Base-by-base conservation (phyloP, 768 basidiomycete genomes). In the Hypsizygus marmoreus region DNA sequence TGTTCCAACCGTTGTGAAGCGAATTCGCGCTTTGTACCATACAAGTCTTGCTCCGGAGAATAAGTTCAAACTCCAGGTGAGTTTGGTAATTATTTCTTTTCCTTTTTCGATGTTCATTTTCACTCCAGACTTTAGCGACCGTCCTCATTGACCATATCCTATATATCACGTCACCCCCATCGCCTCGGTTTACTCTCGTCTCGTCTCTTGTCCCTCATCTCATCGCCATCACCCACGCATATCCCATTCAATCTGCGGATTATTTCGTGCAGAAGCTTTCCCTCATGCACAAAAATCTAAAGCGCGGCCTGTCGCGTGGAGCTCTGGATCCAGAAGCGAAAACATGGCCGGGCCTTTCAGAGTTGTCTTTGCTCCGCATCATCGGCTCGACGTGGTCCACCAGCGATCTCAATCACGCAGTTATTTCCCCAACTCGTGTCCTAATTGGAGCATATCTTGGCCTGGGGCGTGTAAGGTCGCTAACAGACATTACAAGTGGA, bases 271-370 rank as follows among this genome's bases (percentile, higher is more conserved):
- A 78, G 22, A 98, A 97, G 66, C 75, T 98, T 33, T 69, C 74
- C 8, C 67, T 97, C 4, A 97, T 98, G 92, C 85, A 97, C 65
- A 94, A 93, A 72, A 97, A 97, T 62, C 79, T 98, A 43, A 81
- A 81, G 40, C 84, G 84, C 7, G 95, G 94, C 6, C 70, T 99
- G 13, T 78, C 85, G 2, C 75, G 74, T 6, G 91, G 90, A 1
- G 71, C 89, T 0, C 69, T 80, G 11, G 69, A 77, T 19, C 63
- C 63, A 0, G 72, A 79, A 7, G 74, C 91, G 3, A 89, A 81
- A 69, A 97, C 92, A 0, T 98, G 91, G 86, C 95, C 97, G 5
- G 86, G 88, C 22, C 64, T 84, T 3, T 69, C 91, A 4, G 97
- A 99, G 63, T 74, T 99, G 14, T 72, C 79, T 0, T 72, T 99